Evolutionary conservation across 1,284 basidiomycete genomes (phyloP), one percentile per base, ranked within the genome.

Genomic region (Bondarzewia mesenterica): DNA sequence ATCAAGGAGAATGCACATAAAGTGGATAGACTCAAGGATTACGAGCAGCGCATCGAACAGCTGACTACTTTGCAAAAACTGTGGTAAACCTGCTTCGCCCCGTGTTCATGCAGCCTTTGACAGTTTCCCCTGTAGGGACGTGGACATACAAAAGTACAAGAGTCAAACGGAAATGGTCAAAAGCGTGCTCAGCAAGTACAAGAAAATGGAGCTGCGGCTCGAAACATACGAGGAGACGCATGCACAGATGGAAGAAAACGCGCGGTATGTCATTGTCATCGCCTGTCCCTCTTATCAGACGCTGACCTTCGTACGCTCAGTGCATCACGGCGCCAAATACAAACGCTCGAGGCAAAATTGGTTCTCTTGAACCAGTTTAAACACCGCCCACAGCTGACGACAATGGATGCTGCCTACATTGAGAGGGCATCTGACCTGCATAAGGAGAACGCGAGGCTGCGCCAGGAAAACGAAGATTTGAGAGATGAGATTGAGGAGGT

Each of bases 1-100:
- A 74, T 72, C 56, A 87, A 85, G 59, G 84, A 82, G 60, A 81
- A 71, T 38, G 77, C 82, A 50, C 83, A 82, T 60, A 88, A 88
- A 58, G 74, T 89, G 22, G 79, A 86, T 51, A 72, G 83, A 7
- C 63, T 89, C 42, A 68, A 73, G 51, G 85, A 88, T 58, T 89
- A 87, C 50, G 86, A 86, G 59, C 70, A 68, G 46, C 78, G 83
- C 55, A 85, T 91, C 38, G 79, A 85, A 41, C 82, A 87, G 55
- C 73, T 85, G 48, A 67, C 82, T 49, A 75, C 77, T 50, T 75
- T 85, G 60, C 81, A 87, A 57, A 73, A 74, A 46, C 64, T 87
- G 53, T 89, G 86, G 88, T 85, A 61, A 23, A 73, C 60, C n/a
- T 2, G 36, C 4, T 21, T 36, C 46, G 8, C 29, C 22, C 21